Evolutionary conservation across 75 land plant genomes (phyloP).

Genomic region (Picea sitchensis): DNA sequence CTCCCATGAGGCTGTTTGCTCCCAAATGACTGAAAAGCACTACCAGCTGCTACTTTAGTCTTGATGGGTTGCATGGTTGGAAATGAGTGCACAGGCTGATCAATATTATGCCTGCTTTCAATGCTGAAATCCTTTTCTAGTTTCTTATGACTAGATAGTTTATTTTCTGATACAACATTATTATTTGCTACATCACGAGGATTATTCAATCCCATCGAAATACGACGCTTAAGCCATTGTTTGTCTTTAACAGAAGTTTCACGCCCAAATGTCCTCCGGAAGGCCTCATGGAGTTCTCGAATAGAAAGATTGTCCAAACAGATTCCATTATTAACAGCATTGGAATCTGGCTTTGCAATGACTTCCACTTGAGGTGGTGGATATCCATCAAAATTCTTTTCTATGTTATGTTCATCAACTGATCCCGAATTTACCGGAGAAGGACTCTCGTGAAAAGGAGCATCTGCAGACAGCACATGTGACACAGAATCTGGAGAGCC

Average conservation of each 20-base stretch:
- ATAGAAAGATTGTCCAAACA: constrained; percentile 73
- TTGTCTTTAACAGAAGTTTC: constrained; percentile 95
- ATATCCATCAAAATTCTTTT: constrained; percentile 7
- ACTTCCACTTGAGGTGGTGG: constrained; percentile 12
- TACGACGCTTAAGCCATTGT: constrained; percentile 90
- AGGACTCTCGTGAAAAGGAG: constrained; percentile 9
- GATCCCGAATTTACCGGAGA: constrained; percentile 12
- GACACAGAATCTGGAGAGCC: neutral
- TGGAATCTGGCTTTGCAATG: constrained; percentile 27
- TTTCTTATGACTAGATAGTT: neutral
- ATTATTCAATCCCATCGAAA: constrained; percentile 68
- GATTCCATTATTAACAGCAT: constrained; percentile 24
- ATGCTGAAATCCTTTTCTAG: neutral
- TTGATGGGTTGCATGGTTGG: neutral
- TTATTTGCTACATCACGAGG: constrained; percentile 42
- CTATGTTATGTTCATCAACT: constrained; percentile 6
- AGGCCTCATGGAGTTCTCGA: constrained; percentile 83
- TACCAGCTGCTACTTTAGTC: neutral
- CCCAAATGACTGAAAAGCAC: neutral
- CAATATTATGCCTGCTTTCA: neutral
- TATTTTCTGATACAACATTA: neutral
- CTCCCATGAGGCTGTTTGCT: neutral
- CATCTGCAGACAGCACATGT: constrained; percentile 2
- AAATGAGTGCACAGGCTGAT: constrained; percentile 12
- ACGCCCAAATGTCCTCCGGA: constrained; percentile 83